Evolutionary conservation across 371 early-diverging fungal species (phyloP), one percentile per base, ranked within the genome.

Genomic region (Blakeslea trispora): DNA sequence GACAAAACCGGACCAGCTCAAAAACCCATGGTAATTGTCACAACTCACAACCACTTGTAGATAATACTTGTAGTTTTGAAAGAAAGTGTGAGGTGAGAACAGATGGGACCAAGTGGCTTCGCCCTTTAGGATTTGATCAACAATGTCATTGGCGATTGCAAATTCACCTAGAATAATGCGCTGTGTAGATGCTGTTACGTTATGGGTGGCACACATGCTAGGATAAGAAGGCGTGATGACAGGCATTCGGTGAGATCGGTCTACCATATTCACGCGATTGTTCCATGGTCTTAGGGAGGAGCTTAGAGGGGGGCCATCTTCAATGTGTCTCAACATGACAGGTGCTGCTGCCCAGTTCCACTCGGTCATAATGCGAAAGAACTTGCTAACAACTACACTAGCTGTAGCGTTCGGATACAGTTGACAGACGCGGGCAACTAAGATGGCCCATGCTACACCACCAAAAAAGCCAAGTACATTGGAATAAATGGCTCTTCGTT

Each of bases 201-300:
- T 99, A 69, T 98, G 99, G 0, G 99, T 99, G 0, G 97, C 83
- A 69, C 99, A 98, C 94, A 99, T 98, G 21, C 95, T 91, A 8
- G 99, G 99, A 70, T 98, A 99, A 0, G 94, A 94, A 1, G 97
- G 97, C 9, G 97, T 97, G 50, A 97, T 94, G 40, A 97, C 83
- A 1, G 97, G 97, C 96, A 97, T 95, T 32, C 79, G 75, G 63
- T 97, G 96, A 7, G 69, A 69, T 31, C 53, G 43, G 18, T 64
- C 59, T 8, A 37, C 17, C 7, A 45, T 21, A 14, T 49, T 50
- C 1, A 23, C 47, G 11, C 77, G 79, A 5, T 93, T 92, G 60
- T 94, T 94, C 97, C 98, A 97, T 8, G 94, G 89, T 24, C 85
- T 81, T 18, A 93, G 72, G 22, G 80, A 71, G 40, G 87, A 76